Evolutionary conservation across 2,329 filamentous ascomycete species (phyloP).

Genomic region (Sporothrix schenckii): DNA sequence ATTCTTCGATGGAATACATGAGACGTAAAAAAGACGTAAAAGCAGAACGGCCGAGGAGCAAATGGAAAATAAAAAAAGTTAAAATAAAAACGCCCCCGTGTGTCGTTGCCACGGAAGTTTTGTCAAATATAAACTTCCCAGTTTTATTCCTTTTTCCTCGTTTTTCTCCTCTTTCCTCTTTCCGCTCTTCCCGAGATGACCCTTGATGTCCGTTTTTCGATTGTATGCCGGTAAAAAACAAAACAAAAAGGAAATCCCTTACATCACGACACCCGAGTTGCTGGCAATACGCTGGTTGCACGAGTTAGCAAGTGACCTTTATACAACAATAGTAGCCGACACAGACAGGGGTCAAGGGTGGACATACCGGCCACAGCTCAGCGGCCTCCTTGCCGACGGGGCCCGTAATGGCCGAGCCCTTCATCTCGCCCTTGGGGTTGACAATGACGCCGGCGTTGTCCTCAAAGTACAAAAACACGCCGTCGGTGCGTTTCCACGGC

Average conservation of each 20-base stretch:
- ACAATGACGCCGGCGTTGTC: constrained; percentile 99
- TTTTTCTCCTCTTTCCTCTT: background rate
- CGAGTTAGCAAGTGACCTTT: constrained; percentile 41
- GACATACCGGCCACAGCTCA: constrained; percentile 95
- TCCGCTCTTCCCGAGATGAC: background rate
- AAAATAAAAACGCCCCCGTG: constrained; percentile 25
- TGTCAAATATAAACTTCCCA: background rate
- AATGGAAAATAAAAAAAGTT: constrained; percentile 13
- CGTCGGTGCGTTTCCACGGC: constrained; percentile 98
- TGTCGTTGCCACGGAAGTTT: background rate
- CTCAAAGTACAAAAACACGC: constrained; percentile 99
- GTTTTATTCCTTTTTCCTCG: background rate
- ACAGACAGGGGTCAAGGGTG: too few relatives aligned
- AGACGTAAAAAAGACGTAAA: background rate
- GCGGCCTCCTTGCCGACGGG: constrained; percentile 99
- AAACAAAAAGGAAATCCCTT: constrained; percentile 52
- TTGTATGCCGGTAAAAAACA: constrained; percentile 19
- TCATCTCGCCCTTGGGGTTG: constrained; percentile 99
- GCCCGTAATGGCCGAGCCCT: constrained; percentile 98
- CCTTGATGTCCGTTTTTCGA: constrained; percentile 18
- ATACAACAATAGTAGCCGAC: too few relatives aligned
- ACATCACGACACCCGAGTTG: constrained; percentile 99
- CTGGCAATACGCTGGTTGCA: constrained; percentile 84
- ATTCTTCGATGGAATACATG: constrained; percentile 1
- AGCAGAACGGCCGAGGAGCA: constrained; percentile 25